Conservation (phyloP, 306 rosid species). For the Cucumis cinereus region DNA sequence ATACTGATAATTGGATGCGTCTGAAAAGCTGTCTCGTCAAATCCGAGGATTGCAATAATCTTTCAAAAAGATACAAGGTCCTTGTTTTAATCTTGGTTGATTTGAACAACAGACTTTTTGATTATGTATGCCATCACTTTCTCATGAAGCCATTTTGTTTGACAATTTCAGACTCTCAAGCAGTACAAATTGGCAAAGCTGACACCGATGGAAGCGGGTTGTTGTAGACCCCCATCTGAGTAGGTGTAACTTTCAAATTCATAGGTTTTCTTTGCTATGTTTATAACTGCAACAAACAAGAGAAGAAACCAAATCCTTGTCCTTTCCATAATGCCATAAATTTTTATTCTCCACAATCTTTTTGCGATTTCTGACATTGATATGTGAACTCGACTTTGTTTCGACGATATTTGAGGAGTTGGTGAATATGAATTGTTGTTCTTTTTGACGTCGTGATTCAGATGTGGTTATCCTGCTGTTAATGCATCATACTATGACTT, state of each 20-base stretch:
- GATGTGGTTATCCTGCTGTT: slow-evolving; percentile 93
- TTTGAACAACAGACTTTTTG: background rate
- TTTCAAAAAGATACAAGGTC: slow-evolving; percentile 69
- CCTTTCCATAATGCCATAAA: background rate
- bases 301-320: background rate
- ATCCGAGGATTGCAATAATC: slow-evolving; percentile 69
- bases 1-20: slow-evolving; percentile 67
- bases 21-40: slow-evolving; percentile 73
- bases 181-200: slow-evolving; percentile 63
- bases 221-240: slow-evolving; percentile 92
- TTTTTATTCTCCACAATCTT: background rate
- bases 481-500: slow-evolving; percentile 85
- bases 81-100: background rate
- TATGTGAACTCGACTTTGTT: background rate
- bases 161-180: slow-evolving; percentile 48
- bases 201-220: slow-evolving; percentile 80
- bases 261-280: background rate
- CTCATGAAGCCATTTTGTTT: background rate
- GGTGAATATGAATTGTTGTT: background rate
- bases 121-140: background rate
- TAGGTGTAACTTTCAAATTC: slow-evolving; percentile 27
- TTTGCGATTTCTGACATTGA: background rate
- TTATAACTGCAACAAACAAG: background rate
- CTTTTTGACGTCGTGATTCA: background rate
- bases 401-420: background rate